phyloP scores from a whole-genome alignment of 1,284 basidiomycete genomes.

The Heimioporus retisporus region DNA sequence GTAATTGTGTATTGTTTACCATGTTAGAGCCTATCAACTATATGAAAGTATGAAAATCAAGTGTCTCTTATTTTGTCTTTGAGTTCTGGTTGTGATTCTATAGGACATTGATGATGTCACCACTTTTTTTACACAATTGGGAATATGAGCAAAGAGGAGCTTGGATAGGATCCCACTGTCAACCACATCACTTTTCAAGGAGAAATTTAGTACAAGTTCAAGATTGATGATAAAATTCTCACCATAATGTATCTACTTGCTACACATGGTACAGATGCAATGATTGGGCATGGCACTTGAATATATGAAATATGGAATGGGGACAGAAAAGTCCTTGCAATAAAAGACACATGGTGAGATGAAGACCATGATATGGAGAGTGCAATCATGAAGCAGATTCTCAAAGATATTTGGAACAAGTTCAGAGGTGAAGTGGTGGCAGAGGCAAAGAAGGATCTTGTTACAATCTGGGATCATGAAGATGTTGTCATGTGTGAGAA shows the following conservation, averaged over 20 bases:
- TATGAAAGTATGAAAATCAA: too few relatives aligned
- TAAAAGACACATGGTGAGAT: constrained; percentile 23
- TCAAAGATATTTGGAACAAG: constrained; percentile 1
- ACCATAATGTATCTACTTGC: constrained; percentile 9
- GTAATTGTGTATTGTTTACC: too few relatives aligned
- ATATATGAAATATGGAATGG: constrained; percentile 12
- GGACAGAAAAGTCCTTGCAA: not conserved
- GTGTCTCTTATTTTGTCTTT: too few relatives aligned
- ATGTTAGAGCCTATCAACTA: too few relatives aligned
- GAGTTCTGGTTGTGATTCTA: not conserved
- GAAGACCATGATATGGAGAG: constrained; percentile 7
- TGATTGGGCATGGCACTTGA: constrained; percentile 17
- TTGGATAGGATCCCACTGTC: constrained; percentile 31
- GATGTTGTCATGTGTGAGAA: constrained; percentile 1
- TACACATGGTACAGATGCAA: constrained; percentile 13
- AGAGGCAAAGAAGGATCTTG: constrained; percentile 4
- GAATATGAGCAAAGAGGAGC: not conserved
- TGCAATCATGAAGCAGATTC: constrained; percentile 1
- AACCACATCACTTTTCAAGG: not conserved
- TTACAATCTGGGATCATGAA: not conserved
- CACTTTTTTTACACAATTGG: constrained; percentile 13
- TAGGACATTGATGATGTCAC: constrained; percentile 13
- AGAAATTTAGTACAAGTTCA: constrained; percentile 18
- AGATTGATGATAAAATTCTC: not conserved
- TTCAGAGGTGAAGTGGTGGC: not conserved